Evolutionary conservation across 306 rosid species (phyloP), one percentile per base, ranked within the genome.

Genomic region (Malus asiatica): DNA sequence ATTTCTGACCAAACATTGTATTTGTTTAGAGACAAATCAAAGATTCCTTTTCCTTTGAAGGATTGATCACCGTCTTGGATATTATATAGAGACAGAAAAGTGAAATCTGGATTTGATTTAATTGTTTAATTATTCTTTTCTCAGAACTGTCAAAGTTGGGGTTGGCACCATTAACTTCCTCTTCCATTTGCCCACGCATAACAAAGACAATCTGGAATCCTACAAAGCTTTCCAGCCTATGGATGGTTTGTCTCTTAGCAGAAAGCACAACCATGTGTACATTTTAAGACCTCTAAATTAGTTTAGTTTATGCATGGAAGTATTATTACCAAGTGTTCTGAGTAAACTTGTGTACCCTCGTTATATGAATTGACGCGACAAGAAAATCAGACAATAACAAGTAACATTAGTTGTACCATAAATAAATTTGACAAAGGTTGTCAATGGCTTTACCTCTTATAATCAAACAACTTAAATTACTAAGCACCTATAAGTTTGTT

Each of bases 151-250:
- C 66, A 51, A 68, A 27, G 72, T 60, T 77, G 70, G 61, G 20
- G 11, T 40, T 73, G 68, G 77, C 68, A 60, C 67, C 76, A 38
- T 73, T n/a, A 57, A 51, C 68, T 72, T 25, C 32, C 55, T 33
- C 44, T 71, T 70, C 22, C 44, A 76, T 23, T 29, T 81, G 16
- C 51, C 30, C 69, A 55, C 20, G 10, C 40, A 35, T 15, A 46
- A 42, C 62, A 59, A 66, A 67, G 75, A 59, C 22, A 18, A n/a
- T 48, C 27, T 52, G 48, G 64, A 70, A 70, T 22, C 40, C 67
- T 64, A 53, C 72, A 30, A 55, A 83, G 60, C 70, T 83, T 83
- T 70, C 83, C 83, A 82, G 82, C 77, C 70, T 57, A 25, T 35
- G 57, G 23, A 13, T 48, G 22, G 71, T 73, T 52, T 68, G 76